These are phyloP conservation scores for Tirmania nivea DNA, from an alignment of 495 filamentous ascomycete genomes.

Conservation along the genomic window DNA sequence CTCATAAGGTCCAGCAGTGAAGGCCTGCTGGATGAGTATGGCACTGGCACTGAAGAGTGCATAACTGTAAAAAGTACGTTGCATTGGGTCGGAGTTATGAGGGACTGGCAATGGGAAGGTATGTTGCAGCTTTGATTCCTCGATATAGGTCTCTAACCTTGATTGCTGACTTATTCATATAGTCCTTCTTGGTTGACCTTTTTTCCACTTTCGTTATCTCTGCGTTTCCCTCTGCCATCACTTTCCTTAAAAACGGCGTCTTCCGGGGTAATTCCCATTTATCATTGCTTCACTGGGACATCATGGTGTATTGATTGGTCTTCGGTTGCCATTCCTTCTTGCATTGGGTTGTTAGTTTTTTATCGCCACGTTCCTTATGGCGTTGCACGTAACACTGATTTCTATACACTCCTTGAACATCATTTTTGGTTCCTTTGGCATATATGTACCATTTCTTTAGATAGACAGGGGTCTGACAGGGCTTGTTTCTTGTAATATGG, in stretches of 20 bases:
- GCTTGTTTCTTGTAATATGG: too few relatives aligned
- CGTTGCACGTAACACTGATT: too few relatives aligned
- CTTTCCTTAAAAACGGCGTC: slow-evolving; percentile 4
- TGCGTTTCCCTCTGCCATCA: background rate
- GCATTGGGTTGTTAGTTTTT: too few relatives aligned
- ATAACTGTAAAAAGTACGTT: slow-evolving; percentile 43
- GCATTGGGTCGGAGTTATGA: slow-evolving; percentile 66
- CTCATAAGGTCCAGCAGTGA: background rate
- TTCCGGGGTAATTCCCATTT: slow-evolving; percentile 21
- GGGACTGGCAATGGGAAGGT: slow-evolving; percentile 64
- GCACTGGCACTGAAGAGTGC: slow-evolving; percentile 36
- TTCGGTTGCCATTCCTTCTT: too few relatives aligned
- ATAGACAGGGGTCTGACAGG: too few relatives aligned
- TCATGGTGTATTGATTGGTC: too few relatives aligned
- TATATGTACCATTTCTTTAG: too few relatives aligned
- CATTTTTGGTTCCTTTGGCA: too few relatives aligned
- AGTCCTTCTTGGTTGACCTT: background rate
- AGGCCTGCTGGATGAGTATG: background rate
- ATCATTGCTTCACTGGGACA: too few relatives aligned
- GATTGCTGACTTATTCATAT: background rate
- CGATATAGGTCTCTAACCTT: too few relatives aligned
- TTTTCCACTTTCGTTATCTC: background rate
- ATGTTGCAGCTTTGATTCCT: slow-evolving; percentile 10
- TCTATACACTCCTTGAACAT: too few relatives aligned
- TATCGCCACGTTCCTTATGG: too few relatives aligned